Evolutionary conservation across 1,284 basidiomycete genomes (phyloP).

Genomic region (Chalciporus sp.): DNA sequence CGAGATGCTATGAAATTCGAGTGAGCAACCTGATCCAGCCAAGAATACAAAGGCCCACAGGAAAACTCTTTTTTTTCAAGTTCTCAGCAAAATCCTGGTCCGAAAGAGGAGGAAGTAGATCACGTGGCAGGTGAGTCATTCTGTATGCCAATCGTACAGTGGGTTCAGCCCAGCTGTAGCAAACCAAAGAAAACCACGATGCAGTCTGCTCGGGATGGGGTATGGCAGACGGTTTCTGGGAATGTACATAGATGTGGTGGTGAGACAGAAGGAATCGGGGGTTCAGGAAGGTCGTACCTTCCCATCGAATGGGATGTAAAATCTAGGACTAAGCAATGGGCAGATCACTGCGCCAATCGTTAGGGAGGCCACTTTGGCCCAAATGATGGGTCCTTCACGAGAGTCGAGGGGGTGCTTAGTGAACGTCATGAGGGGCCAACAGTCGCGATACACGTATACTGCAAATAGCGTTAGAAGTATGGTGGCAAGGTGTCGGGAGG

Average conservation of each 20-base stretch:
- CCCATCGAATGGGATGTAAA: slow-evolving; percentile 31
- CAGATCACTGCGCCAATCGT: slow-evolving; percentile 24
- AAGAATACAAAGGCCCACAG: slow-evolving; percentile 29
- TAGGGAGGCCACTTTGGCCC: slow-evolving; percentile 29
- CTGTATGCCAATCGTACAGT: slow-evolving; percentile 50
- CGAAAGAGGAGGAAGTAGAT: slow-evolving; percentile 55
- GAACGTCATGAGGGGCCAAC: slow-evolving; percentile 55
- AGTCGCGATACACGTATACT: slow-evolving; percentile 54
- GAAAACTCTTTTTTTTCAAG: slow-evolving; percentile 42
- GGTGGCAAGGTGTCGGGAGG: background rate
- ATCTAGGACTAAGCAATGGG: slow-evolving; percentile 30
- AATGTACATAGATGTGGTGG: background rate
- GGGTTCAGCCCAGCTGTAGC: slow-evolving; percentile 61
- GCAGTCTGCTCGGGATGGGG: slow-evolving; percentile 63
- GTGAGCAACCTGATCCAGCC: background rate
- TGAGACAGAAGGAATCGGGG: background rate
- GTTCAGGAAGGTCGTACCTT: slow-evolving; percentile 25
- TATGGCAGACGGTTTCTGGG: slow-evolving; percentile 4
- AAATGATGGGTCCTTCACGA: slow-evolving; percentile 29
- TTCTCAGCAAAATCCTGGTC: slow-evolving; percentile 54
- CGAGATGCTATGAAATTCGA: slow-evolving; percentile 29
- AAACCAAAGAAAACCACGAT: slow-evolving; percentile 53
- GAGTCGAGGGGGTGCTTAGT: slow-evolving; percentile 24
- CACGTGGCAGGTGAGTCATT: slow-evolving; percentile 44
- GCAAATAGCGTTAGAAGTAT: slow-evolving; percentile 28